Evolutionary conservation across 164 flowering plant species (phyloP).

Genomic region (Brasenia schreberi): DNA sequence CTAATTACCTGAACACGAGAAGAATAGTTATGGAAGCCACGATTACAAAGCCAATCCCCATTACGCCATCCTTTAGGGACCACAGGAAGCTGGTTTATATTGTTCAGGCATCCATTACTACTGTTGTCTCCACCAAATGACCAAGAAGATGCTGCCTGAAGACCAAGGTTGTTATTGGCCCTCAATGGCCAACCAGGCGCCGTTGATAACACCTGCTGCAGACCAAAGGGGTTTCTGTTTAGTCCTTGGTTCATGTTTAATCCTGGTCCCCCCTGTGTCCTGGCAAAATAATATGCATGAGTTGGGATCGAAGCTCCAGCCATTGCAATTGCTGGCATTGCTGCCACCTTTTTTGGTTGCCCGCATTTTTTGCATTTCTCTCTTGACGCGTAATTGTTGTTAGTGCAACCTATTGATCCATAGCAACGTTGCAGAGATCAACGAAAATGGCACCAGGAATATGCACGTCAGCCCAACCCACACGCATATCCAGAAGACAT

Average conservation of each 20-base stretch:
- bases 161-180: constrained; percentile 33
- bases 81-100: constrained; percentile 26
- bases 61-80: constrained; percentile 79
- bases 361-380: constrained; percentile 98
- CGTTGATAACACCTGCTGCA: constrained; percentile 30
- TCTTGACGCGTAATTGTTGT: constrained; percentile 99
- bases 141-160: constrained; percentile 48
- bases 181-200: constrained; percentile 42
- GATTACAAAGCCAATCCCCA: constrained; percentile 91
- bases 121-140: constrained; percentile 25
- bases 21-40: constrained; percentile 95
- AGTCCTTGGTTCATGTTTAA: constrained; percentile 15
- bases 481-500: constrained; percentile 28
- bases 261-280: constrained; percentile 51
- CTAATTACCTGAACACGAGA: constrained; percentile 60
- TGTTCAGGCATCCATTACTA: constrained; percentile 25
- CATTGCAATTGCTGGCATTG: constrained; percentile 89
- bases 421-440: constrained; percentile 47
- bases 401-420: constrained; percentile 97
- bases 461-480: constrained; percentile 69
- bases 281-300: constrained; percentile 73
- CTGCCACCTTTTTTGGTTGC: constrained; percentile 90
- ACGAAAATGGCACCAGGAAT: constrained; percentile 55
- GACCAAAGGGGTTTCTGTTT: constrained; percentile 11
- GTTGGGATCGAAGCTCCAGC: constrained; percentile 76